Conservation (phyloP, 768 basidiomycete species). For the Boletus rex-veris region DNA sequence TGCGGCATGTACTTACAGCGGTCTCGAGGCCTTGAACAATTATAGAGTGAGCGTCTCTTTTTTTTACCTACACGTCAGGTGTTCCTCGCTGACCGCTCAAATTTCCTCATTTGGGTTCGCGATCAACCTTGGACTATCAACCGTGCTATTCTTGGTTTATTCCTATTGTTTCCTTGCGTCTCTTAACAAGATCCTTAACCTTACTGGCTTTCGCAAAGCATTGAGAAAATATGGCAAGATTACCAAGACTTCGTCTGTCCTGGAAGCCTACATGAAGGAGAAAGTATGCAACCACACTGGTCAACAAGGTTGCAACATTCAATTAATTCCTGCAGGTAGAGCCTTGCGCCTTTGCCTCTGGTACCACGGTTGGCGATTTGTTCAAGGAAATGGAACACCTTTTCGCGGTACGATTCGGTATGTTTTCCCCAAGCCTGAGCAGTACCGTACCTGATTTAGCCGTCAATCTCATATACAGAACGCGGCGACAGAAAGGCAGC, state of each 20-base stretch:
- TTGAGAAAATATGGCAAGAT: conserved; percentile 84
- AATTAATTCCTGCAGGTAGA: conserved; percentile 47
- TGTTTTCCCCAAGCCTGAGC: conserved; percentile 19
- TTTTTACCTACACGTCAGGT: background rate
- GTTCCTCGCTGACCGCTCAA: background rate
- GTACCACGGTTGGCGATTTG: conserved; percentile 59
- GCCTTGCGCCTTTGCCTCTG: conserved; percentile 62
- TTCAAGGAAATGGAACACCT: conserved; percentile 73
- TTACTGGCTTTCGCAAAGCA: conserved; percentile 85
- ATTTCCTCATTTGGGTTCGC: background rate
- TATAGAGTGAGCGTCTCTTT: conserved; percentile 58
- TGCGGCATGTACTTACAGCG: conserved; percentile 38
- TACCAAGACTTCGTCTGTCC: conserved; percentile 56
- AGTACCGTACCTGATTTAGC: background rate
- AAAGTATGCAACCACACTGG: conserved; percentile 43
- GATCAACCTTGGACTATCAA: background rate
- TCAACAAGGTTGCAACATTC: background rate
- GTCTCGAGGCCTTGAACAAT: conserved; percentile 80
- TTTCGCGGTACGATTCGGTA: conserved; percentile 77
- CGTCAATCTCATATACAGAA: conserved; percentile 29
- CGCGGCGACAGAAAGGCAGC: conserved; percentile 80
- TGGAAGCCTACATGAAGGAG: conserved; percentile 77
- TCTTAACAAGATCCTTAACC: conserved; percentile 64
- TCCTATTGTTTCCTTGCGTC: background rate
- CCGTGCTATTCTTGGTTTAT: background rate